A percentile compares a stretch with the other conserved stretches of the same genome.
These are phyloP conservation scores for Xanthoceras sorbifolium DNA, from an alignment of 345 rosid genomes.

Conservation along the genomic window DNA sequence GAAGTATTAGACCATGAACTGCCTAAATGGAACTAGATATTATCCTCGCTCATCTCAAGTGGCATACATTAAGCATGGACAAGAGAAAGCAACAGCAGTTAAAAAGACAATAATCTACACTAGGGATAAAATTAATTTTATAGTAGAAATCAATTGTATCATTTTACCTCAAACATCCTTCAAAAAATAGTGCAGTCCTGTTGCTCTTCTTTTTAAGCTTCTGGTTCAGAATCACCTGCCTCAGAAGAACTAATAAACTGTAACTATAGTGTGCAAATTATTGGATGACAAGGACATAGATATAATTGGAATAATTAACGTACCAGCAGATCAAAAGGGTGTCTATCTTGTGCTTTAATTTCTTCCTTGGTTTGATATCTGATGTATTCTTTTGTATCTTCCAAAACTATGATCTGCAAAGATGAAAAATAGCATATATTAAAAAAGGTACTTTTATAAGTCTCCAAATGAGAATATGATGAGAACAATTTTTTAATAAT, in stretches of 20 bases:
- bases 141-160: background rate
- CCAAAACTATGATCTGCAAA: slow-evolving; percentile 79
- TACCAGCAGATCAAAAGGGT: slow-evolving; percentile 84
- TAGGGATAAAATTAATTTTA: background rate
- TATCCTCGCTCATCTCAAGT: background rate
- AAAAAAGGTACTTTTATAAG: background rate
- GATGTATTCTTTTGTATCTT: slow-evolving; percentile 82
- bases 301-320: slow-evolving; percentile 16
- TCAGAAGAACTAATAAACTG: slow-evolving; percentile 34
- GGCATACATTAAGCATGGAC: background rate
- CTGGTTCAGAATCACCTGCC: slow-evolving; percentile 89
- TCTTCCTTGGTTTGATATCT: slow-evolving; percentile 80
- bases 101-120: background rate
- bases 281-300: slow-evolving; percentile 5
- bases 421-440: background rate
- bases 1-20: background rate
- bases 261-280: slow-evolving; percentile 23
- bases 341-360: slow-evolving; percentile 67
- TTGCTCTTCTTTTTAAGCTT: slow-evolving; percentile 59
- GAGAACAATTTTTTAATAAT: too few relatives aligned
- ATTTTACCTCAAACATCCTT: slow-evolving; percentile 80
- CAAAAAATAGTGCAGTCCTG: slow-evolving; percentile 73
- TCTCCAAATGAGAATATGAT: background rate
- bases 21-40: background rate
- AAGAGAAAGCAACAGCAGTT: background rate